Evolutionary conservation across 345 rosid genomes (phyloP).

Genomic region (Punica granatum): DNA sequence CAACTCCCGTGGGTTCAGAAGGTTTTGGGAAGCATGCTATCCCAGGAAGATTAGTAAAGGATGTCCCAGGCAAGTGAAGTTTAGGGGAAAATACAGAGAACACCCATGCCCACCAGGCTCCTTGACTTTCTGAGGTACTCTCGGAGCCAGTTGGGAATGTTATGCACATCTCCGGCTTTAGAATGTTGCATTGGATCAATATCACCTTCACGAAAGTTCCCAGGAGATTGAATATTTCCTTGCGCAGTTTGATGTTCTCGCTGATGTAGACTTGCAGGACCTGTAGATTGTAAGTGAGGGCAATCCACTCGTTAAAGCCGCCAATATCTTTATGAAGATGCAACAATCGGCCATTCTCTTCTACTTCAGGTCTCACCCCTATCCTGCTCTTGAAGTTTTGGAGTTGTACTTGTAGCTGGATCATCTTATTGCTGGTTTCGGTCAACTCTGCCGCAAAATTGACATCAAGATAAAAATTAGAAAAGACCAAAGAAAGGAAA

Average conservation of each 20-base stretch:
- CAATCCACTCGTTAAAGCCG: conserved; percentile 4
- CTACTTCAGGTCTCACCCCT: neutral
- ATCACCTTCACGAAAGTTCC: conserved; percentile 1
- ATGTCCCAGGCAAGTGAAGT: too few relatives aligned
- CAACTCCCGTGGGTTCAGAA: too few relatives aligned
- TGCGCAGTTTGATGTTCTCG: neutral
- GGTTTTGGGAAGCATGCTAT: too few relatives aligned
- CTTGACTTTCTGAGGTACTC: too few relatives aligned
- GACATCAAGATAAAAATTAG: too few relatives aligned
- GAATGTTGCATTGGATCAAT: neutral
- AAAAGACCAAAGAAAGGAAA: too few relatives aligned
- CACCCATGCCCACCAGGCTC: too few relatives aligned
- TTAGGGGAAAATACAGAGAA: too few relatives aligned
- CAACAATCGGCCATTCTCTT: neutral
- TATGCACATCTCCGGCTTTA: neutral
- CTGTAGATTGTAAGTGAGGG: conserved; percentile 4
- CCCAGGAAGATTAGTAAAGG: too few relatives aligned
- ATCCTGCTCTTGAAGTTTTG: neutral
- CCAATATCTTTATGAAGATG: neutral
- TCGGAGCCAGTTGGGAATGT: neutral
- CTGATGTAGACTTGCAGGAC: conserved; percentile 7
- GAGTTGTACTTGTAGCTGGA: neutral
- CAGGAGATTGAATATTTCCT: neutral
- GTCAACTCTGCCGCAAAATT: too few relatives aligned
- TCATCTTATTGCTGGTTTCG: neutral